Evolutionary conservation across 768 basidiomycete species (phyloP).

Genomic region (Leccinellum albellum): DNA sequence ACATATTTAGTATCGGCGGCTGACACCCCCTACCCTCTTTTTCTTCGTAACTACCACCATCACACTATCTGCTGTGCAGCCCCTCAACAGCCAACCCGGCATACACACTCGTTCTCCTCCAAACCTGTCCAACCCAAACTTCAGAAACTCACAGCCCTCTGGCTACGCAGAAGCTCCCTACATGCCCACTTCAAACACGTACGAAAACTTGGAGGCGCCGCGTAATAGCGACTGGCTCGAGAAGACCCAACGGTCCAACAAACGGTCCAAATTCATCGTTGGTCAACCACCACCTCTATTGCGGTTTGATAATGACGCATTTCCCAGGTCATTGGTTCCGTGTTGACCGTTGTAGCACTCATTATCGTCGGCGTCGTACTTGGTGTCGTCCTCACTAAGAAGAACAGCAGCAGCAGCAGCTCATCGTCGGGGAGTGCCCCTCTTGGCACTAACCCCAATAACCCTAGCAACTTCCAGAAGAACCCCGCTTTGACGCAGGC

Average conservation of each 20-base stretch:
- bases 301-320: background rate
- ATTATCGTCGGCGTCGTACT: slow-evolving; percentile 57
- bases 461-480: slow-evolving; percentile 76
- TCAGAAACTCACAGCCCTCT: slow-evolving; percentile 21
- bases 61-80: slow-evolving; percentile 29
- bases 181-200: slow-evolving; percentile 24
- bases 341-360: slow-evolving; percentile 46
- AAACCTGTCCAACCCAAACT: slow-evolving; percentile 22
- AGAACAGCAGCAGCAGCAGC: slow-evolving; percentile 36
- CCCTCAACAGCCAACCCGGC: slow-evolving; percentile 31
- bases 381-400: slow-evolving; percentile 63
- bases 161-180: slow-evolving; percentile 24
- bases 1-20: slow-evolving; percentile 5
- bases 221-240: slow-evolving; percentile 41
- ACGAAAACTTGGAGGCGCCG: slow-evolving; percentile 32
- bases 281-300: slow-evolving; percentile 24
- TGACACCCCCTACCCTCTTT: background rate
- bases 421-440: slow-evolving; percentile 16
- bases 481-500: slow-evolving; percentile 64
- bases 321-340: slow-evolving; percentile 49
- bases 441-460: slow-evolving; percentile 44
- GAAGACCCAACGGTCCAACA: slow-evolving; percentile 28
- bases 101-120: slow-evolving; percentile 35
- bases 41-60: background rate
- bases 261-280: slow-evolving; percentile 57